A percentile compares a stretch with the other conserved stretches of the same genome.
Conservation (phyloP, 352 stramenopile species). For the Phytopythium cucurbitacearum region DNA sequence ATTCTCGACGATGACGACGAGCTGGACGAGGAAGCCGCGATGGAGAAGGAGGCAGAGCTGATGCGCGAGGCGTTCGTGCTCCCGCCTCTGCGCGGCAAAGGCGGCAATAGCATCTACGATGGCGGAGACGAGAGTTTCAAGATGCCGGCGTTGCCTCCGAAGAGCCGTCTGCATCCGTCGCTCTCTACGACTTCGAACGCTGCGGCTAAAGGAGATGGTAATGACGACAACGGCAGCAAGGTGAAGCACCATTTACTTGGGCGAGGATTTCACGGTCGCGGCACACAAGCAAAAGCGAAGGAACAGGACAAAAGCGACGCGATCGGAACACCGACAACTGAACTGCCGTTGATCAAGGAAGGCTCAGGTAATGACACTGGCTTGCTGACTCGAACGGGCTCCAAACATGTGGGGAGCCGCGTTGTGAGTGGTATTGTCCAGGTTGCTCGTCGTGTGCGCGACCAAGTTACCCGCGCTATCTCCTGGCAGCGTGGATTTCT, state of each 20-base stretch:
- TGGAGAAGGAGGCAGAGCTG: conserved; percentile 71
- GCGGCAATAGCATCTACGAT: conserved; percentile 51
- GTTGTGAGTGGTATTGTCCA: neutral
- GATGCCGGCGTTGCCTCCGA: conserved; percentile 69
- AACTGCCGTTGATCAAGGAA: neutral
- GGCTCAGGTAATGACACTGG: no score
- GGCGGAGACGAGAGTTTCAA: conserved; percentile 67
- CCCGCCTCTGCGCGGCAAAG: conserved; percentile 62
- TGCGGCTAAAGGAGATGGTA: neutral
- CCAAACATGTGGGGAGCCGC: no score
- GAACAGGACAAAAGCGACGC: neutral
- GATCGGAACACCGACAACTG: neutral
- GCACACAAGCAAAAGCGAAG: neutral
- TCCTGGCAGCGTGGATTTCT: conserved; percentile 3
- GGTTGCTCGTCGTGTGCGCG: neutral
- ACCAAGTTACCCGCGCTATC: neutral
- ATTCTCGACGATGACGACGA: conserved; percentile 76
- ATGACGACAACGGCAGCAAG: neutral
- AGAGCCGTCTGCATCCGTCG: conserved; percentile 14
- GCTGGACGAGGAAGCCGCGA: conserved; percentile 55
- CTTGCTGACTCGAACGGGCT: no score
- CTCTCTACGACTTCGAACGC: neutral
- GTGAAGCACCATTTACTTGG: neutral
- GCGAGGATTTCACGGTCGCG: neutral
- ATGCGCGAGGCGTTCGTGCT: conserved; percentile 79